Evolutionary conservation across 352 stramenopile species (phyloP), one percentile per base, ranked within the genome.

Genomic region (Peronospora farinosa): DNA sequence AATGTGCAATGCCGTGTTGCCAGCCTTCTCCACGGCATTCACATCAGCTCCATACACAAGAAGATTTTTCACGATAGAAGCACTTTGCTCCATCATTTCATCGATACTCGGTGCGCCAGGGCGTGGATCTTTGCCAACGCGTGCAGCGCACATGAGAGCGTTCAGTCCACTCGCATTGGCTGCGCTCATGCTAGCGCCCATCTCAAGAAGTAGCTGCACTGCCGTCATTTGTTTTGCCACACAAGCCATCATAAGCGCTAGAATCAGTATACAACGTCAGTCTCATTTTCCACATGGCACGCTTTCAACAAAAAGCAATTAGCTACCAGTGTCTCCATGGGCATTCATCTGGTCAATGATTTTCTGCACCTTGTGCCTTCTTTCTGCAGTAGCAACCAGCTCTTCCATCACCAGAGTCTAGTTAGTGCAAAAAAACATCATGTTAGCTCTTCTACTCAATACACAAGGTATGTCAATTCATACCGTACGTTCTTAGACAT

Each of bases 161-260:
- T 72, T 92, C 57, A 90, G 65, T 10, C 75, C 71, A 30, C 60
- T 75, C 9, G 58, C 60, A 35, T 93, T 93, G 5, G 46, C 54
- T 44, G 54, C 42, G 4, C 49, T 63, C 15, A 67, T 39, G 46
- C 62, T 69, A 5, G 77, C 78, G 11, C 63, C 51, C 9, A 90
- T 57, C 1, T 70, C 56, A 0, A 73, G 43, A 11, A 93, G 47
- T 8, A 74, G 32, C n/a, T 65, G 51, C 39, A 69, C 80, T 2
- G 71, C 78, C 4, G 40, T 57, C 6, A 69, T 65, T 41, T 86
- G 84, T 62, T 93, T 93, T 10, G 74, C 74, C 28, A 89, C 82
- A 19, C 83, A 87, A 17, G 83, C 83, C 69, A 93, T 87, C 83
- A 93, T 93, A 10, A 93, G 58, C 23, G 83, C 83, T 93, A 43